Percentiles rank a stretch among this genome's conserved stretches.
phyloP scores from a whole-genome alignment of 495 filamentous ascomycete genomes.

The Rusavskia elegans region DNA sequence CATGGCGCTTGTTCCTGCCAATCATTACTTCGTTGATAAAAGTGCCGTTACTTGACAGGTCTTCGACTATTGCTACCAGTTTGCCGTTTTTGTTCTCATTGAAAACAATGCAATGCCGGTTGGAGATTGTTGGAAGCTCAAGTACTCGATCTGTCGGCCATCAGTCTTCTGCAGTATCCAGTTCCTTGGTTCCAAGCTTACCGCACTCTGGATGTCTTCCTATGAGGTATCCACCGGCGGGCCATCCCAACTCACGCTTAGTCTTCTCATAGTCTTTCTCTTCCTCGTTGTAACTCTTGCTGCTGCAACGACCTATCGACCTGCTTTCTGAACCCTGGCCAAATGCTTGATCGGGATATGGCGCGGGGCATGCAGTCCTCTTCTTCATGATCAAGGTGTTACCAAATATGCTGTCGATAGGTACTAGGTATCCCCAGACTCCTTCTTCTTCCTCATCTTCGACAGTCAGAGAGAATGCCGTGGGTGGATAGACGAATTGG shows the following conservation, averaged over 20 bases:
- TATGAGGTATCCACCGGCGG: constrained; percentile 77
- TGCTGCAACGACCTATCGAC: constrained; percentile 17
- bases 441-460: constrained; percentile 77
- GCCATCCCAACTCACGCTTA: constrained; percentile 23
- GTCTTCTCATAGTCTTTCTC: constrained; percentile 39
- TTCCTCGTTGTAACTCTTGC: constrained; percentile 26
- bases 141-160: constrained; percentile 54
- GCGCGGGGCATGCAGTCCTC: constrained; percentile 44
- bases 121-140: constrained; percentile 75
- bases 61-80: constrained; percentile 68
- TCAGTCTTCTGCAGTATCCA: constrained; percentile 7
- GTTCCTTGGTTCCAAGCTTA: constrained; percentile 27
- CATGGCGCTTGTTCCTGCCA: constrained; percentile 78
- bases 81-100: constrained; percentile 72
- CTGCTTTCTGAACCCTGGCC: constrained; percentile 19
- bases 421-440: constrained; percentile 90
- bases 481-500: constrained; percentile 63
- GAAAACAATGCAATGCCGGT: constrained; percentile 85
- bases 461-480: constrained; percentile 63
- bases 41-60: constrained; percentile 91
- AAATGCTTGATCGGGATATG: constrained; percentile 14
- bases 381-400: constrained; percentile 60
- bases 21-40: constrained; percentile 87
- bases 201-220: constrained; percentile 91
- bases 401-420: constrained; percentile 51